phyloP scores from a whole-genome alignment of 352 stramenopile genomes.

The Phytophthora meadii region DNA sequence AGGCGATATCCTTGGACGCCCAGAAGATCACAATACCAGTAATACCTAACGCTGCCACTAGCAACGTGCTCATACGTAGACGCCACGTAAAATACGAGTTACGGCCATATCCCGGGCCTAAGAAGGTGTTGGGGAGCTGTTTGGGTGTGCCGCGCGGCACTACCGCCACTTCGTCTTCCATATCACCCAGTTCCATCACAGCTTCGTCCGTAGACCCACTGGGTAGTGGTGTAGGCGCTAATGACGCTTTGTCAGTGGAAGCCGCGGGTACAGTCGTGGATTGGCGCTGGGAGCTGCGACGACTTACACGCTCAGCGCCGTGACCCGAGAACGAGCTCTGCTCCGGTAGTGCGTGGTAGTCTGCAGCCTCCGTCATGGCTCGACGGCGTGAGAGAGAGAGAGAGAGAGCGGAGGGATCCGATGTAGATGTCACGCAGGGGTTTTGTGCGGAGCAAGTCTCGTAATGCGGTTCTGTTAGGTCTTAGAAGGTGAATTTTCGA shows the following conservation, averaged over 20 bases:
- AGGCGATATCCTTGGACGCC: constrained; percentile 33
- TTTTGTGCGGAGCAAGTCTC: constrained; percentile 2
- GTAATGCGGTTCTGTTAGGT: constrained; percentile 5
- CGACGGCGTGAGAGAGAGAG: neutral
- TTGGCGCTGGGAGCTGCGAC: constrained; percentile 20
- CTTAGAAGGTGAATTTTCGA: constrained; percentile 3
- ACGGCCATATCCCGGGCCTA: constrained; percentile 55
- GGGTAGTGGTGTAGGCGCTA: constrained; percentile 27
- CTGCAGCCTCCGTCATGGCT: constrained; percentile 34
- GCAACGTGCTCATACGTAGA: constrained; percentile 55
- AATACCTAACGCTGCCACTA: constrained; percentile 49
- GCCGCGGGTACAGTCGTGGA: constrained; percentile 9
- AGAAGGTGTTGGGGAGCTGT: constrained; percentile 49
- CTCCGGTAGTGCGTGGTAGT: constrained; percentile 46
- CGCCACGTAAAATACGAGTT: constrained; percentile 88
- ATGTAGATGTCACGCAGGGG: constrained; percentile 10
- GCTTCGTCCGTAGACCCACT: constrained; percentile 30
- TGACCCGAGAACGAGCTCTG: constrained; percentile 31
- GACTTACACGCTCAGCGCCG: constrained; percentile 33
- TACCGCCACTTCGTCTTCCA: constrained; percentile 26
- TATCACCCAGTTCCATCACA: constrained; percentile 23
- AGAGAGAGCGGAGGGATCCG: neutral
- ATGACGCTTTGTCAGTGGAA: constrained; percentile 27
- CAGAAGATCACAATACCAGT: constrained; percentile 61
- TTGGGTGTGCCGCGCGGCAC: constrained; percentile 43